Evolutionary conservation across 441 rosid species (phyloP).

Genomic region (Erysimum cheiri): DNA sequence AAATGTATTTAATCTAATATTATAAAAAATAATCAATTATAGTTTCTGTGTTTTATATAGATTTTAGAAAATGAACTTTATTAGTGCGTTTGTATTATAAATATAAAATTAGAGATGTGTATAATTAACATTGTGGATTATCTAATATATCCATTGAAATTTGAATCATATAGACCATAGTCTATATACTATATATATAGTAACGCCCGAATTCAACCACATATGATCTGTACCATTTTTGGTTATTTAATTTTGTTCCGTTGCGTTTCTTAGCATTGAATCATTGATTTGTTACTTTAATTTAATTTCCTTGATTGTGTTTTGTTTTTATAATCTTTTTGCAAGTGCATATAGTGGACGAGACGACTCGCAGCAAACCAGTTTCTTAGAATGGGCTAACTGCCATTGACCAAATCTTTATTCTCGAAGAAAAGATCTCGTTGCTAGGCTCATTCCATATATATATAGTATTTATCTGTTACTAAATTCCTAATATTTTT

Average conservation of each 20-base stretch:
- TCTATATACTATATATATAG: too few relatives aligned
- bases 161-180: not conserved
- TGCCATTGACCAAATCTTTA: slow-evolving; percentile 52
- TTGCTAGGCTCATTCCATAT: not conserved
- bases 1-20: too few relatives aligned
- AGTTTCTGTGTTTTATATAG: too few relatives aligned
- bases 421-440: slow-evolving; percentile 26
- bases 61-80: too few relatives aligned
- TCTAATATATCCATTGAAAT: not conserved
- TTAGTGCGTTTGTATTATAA: too few relatives aligned
- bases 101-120: too few relatives aligned
- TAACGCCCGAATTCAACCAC: slow-evolving; percentile 4
- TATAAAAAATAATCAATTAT: too few relatives aligned
- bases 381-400: slow-evolving; percentile 62
- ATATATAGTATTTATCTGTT: not conserved
- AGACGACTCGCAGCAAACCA: slow-evolving; percentile 35
- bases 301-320: not conserved
- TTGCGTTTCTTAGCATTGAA: not conserved
- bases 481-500: not conserved
- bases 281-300: not conserved
- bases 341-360: slow-evolving; percentile 7
- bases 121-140: too few relatives aligned
- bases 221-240: slow-evolving; percentile 30
- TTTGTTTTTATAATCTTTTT: not conserved
- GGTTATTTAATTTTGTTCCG: not conserved